Evolutionary conservation across 805 yeast genomes (phyloP), one percentile per base, ranked within the genome.

Genomic region (Jamesozyma hellenica): DNA sequence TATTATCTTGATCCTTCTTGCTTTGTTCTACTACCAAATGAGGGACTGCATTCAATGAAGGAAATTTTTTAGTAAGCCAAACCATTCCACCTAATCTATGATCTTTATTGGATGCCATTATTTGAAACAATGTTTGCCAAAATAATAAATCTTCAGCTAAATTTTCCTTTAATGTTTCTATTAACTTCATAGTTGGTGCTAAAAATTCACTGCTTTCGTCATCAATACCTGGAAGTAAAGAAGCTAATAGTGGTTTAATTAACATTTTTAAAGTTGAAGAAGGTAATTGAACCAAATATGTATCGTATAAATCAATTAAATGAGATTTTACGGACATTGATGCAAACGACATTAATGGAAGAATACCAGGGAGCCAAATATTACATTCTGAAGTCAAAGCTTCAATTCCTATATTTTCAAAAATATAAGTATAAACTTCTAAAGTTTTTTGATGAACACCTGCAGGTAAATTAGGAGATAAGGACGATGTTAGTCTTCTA

Each of bases 401-500:
- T 4, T 72, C 75, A 0, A 59, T 53, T 1, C 82, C 80, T 28
- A 90, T 61, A 25, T 76, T 72, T 28, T 68, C 69, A 62, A 92
- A 85, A 2, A 90, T 73, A 39, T 67, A 64, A 17, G 73, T 76
- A 58, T 88, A 92, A 1, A 88, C 75, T 41, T 79, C 85, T 31
- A 92, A 61, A 0, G 96, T 73, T 55, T 86, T 92, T 48, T 82
- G 82, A 57, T 92, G 98, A 0, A 92, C 99, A 8, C 99, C 98
- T 36, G 94, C 83, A 0, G 99, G 98, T 10, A 92, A 68, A 37
- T 70, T 70, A 1, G 94, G 79, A 2, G 87, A 77, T 23, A 90
- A 64, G 44, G 97, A 92, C 32, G 80, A 75, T 0, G 95, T 75
- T 37, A 92, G 67, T 31, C 81, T 68, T 43, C 74, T 74, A 27